phyloP scores from a whole-genome alignment of 2,329 filamentous ascomycete genomes.

The Arthrobotrys iridis region DNA sequence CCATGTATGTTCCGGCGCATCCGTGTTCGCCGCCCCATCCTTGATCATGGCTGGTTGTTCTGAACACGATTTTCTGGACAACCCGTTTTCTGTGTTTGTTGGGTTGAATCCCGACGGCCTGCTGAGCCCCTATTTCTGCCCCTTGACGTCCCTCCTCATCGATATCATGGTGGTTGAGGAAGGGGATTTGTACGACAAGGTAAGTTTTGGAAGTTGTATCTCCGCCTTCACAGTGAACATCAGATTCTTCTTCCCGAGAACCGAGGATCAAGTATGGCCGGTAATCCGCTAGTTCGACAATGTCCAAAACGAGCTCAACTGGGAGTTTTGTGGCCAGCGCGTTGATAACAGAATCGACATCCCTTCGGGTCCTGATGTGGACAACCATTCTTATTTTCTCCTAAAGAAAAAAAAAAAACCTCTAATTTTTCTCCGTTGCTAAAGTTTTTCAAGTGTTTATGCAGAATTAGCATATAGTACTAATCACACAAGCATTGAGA shows the following conservation, averaged over 20 bases:
- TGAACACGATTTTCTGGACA: constrained; percentile 14
- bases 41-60: constrained; percentile 5
- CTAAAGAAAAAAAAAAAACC: too few species aligned
- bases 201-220: not conserved
- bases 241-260: not conserved
- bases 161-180: not conserved
- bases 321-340: constrained; percentile 5
- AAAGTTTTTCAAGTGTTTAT: too few species aligned
- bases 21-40: not conserved
- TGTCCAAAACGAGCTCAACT: constrained; percentile 12
- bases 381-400: not conserved
- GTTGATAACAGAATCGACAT: not conserved
- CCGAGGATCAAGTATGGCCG: not conserved
- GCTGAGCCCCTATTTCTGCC: too few species aligned
- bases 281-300: constrained; percentile 24
- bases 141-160: not conserved
- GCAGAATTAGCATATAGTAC: too few species aligned
- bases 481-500: too few species aligned
- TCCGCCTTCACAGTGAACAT: not conserved
- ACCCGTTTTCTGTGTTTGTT: not conserved
- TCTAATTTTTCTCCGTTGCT: too few species aligned
- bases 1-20: not conserved
- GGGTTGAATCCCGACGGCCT: too few species aligned
- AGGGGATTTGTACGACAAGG: constrained; percentile 7
- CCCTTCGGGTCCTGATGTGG: not conserved